Evolutionary conservation across 805 yeast species (phyloP).

Genomic region (Starmerella cellae): DNA sequence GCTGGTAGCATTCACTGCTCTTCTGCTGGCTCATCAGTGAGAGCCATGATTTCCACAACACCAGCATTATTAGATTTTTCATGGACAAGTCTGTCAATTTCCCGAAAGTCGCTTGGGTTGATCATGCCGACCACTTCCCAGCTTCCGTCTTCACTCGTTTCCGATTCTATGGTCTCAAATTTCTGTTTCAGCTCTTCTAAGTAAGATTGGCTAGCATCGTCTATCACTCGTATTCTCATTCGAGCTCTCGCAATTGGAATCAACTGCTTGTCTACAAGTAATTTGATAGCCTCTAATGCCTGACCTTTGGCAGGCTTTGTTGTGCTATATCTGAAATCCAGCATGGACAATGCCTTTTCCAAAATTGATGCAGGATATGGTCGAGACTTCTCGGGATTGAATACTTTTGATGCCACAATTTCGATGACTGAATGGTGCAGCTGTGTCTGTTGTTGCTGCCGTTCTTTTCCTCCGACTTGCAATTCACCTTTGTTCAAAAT

Average conservation of each 20-base stretch:
- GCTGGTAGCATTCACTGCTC: constrained; percentile 2
- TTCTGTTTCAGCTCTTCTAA: constrained; percentile 33
- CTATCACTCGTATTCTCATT: constrained; percentile 62
- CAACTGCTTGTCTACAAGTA: constrained; percentile 61
- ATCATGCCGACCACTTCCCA: constrained; percentile 56
- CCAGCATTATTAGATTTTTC: constrained; percentile 46
- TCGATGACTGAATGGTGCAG: constrained; percentile 70
- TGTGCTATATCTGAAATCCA: constrained; percentile 67
- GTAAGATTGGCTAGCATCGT: constrained; percentile 33
- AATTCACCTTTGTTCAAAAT: constrained; percentile 85
- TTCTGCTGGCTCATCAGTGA: constrained; percentile 11
- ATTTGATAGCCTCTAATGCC: constrained; percentile 80
- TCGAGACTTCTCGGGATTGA: constrained; percentile 77
- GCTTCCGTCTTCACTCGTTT: constrained; percentile 30
- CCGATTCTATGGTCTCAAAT: constrained; percentile 32
- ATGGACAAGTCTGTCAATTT: constrained; percentile 47
- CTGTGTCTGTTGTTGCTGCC: constrained; percentile 60
- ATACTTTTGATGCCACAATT: constrained; percentile 75
- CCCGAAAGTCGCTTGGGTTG: constrained; percentile 74
- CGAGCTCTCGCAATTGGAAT: constrained; percentile 90
- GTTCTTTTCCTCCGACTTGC: constrained; percentile 85
- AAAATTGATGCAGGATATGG: constrained; percentile 93
- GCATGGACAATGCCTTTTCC: constrained; percentile 57
- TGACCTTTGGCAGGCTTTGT: constrained; percentile 62
- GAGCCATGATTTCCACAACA: constrained; percentile 58